These are phyloP conservation scores for Beauveria pseudobassiana DNA, from an alignment of 2,329 filamentous ascomycete species.

Conservation along the genomic window DNA sequence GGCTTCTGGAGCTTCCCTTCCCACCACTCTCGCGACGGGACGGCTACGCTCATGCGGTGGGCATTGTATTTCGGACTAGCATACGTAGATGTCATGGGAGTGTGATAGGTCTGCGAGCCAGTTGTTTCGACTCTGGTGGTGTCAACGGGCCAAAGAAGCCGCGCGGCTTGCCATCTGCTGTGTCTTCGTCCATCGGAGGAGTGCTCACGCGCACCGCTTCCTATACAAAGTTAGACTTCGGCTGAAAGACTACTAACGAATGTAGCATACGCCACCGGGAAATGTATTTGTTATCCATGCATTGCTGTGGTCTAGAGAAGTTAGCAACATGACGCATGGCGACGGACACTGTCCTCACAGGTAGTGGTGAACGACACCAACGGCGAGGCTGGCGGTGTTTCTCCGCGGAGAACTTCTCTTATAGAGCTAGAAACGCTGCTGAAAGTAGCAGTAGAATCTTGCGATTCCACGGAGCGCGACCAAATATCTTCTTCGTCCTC, in stretches of 20 bases:
- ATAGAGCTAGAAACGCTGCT: conserved; percentile 35
- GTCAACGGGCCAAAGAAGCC: conserved; percentile 37
- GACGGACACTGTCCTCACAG: background rate
- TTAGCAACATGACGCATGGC: background rate
- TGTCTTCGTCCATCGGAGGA: conserved; percentile 35
- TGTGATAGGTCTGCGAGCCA: background rate
- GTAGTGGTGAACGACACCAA: conserved; percentile 13
- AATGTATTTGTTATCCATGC: conserved; percentile 15
- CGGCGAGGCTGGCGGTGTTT: conserved; percentile 26
- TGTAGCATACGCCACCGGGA: conserved; percentile 28
- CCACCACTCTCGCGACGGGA: conserved; percentile 29
- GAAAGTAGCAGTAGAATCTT: conserved; percentile 30
- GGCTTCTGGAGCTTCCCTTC: conserved; percentile 22
- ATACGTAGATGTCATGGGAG: conserved; percentile 4
- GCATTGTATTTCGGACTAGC: conserved; percentile 15
- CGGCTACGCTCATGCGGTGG: conserved; percentile 18
- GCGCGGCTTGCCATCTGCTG: conserved; percentile 28
- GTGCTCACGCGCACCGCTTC: conserved; percentile 43
- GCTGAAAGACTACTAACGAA: too few species aligned
- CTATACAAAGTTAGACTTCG: conserved; percentile 23
- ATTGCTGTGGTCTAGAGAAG: conserved; percentile 13
- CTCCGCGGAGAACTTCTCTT: conserved; percentile 30
- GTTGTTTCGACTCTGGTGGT: conserved; percentile 17
- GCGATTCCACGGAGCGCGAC: conserved; percentile 32
- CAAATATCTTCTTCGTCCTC: conserved; percentile 31